Evolutionary conservation across 768 basidiomycete genomes (phyloP).

Genomic region (Russula compacta): DNA sequence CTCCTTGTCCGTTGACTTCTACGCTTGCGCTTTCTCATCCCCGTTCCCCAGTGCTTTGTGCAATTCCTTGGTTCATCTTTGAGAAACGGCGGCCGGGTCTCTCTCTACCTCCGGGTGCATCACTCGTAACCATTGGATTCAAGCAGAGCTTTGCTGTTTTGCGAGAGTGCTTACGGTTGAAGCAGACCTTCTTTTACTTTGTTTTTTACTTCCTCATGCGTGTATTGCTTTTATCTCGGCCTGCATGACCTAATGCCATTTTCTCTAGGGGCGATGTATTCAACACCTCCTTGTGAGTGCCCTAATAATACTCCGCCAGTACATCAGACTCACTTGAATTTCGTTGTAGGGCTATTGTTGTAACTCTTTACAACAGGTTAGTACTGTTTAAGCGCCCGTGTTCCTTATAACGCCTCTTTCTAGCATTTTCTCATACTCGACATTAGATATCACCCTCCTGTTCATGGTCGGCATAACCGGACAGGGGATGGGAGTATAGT

Average conservation of each 20-base stretch:
- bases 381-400: not conserved
- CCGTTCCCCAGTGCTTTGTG: constrained; percentile 43
- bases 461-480: constrained; percentile 57
- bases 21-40: not conserved
- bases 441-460: constrained; percentile 57
- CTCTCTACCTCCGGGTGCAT: constrained; percentile 45
- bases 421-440: constrained; percentile 64
- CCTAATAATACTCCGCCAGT: not conserved
- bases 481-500: constrained; percentile 65
- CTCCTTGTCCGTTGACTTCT: not conserved
- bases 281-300: constrained; percentile 60
- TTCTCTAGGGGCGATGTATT: constrained; percentile 56
- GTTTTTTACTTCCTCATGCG: constrained; percentile 72
- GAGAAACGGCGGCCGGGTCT: constrained; percentile 63
- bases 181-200: constrained; percentile 67
- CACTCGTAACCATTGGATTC: constrained; percentile 54
- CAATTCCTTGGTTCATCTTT: constrained; percentile 64
- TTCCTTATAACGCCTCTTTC: not conserved
- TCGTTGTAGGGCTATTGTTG: constrained; percentile 51
- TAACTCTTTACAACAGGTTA: constrained; percentile 62
- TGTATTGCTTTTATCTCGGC: constrained; percentile 21
- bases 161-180: constrained; percentile 54
- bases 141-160: constrained; percentile 56
- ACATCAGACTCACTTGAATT: not conserved
- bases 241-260: not conserved